Evolutionary conservation across 2,329 filamentous ascomycete species (phyloP).

Genomic region (Canariomyces notabilis): DNA sequence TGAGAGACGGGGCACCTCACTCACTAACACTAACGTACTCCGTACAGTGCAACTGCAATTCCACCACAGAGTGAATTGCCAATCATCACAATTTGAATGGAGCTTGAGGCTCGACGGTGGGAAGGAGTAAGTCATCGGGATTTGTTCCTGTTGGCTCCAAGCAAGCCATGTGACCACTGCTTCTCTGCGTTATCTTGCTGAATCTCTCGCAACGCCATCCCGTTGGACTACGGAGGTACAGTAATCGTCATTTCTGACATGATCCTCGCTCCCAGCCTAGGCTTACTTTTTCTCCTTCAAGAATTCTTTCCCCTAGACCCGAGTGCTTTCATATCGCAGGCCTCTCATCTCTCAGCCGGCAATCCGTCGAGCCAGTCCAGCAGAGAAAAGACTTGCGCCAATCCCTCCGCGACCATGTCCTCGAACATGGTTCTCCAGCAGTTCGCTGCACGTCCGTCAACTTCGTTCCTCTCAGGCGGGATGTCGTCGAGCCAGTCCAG

Average conservation of each 20-base stretch:
- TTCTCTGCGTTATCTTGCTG: too few relatives aligned
- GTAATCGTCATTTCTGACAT: too few relatives aligned
- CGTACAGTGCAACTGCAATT: too few relatives aligned
- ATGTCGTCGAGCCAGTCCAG: too few relatives aligned
- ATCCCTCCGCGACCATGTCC: not conserved
- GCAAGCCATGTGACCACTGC: not conserved
- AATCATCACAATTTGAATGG: not conserved
- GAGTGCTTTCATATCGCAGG: not conserved
- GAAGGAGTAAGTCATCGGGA: not conserved
- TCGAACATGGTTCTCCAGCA: not conserved
- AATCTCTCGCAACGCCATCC: too few relatives aligned
- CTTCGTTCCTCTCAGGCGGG: too few relatives aligned
- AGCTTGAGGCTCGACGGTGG: too few relatives aligned
- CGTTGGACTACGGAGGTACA: too few relatives aligned
- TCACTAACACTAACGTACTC: not conserved
- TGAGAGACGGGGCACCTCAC: not conserved
- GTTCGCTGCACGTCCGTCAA: not conserved
- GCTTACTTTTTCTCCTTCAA: too few relatives aligned
- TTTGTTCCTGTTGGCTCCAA: not conserved
- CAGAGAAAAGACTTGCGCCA: not conserved
- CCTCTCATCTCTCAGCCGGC: not conserved
- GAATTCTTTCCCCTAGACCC: too few relatives aligned
- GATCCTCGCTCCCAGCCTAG: too few relatives aligned
- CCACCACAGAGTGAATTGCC: not conserved
- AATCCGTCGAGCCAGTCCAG: not conserved